Conservation (phyloP, 768 basidiomycete genomes). For the Trametes coccinea region DNA sequence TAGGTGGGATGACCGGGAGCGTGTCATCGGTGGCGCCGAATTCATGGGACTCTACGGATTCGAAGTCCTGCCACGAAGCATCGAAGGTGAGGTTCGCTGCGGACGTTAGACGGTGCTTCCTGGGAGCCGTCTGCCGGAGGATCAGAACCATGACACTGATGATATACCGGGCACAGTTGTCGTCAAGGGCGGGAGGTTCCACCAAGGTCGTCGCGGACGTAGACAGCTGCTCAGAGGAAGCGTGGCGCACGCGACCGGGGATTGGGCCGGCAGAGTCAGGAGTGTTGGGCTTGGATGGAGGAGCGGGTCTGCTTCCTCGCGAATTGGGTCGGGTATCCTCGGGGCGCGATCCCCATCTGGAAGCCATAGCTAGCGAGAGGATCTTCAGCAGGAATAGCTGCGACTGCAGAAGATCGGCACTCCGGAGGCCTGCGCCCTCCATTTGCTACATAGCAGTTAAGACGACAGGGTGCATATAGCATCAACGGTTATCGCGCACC, state of each 20-base stretch:
- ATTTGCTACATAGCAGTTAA: constrained; percentile 44
- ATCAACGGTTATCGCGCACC: constrained; percentile 41
- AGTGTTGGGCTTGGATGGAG: constrained; percentile 32
- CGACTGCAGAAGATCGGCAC: constrained; percentile 79
- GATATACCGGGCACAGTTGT: constrained; percentile 77
- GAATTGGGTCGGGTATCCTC: constrained; percentile 44
- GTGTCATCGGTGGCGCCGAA: constrained; percentile 21
- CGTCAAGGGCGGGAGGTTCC: constrained; percentile 77
- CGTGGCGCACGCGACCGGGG: constrained; percentile 37
- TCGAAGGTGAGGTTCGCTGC: constrained; percentile 62
- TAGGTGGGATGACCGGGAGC: constrained; percentile 18
- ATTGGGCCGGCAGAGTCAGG: constrained; percentile 39
- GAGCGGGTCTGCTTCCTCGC: constrained; percentile 38
- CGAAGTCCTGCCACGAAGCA: constrained; percentile 70
- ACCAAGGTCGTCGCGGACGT: constrained; percentile 33
- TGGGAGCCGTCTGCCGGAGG: constrained; percentile 66
- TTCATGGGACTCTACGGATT: constrained; percentile 46
- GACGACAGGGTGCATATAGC: neutral
- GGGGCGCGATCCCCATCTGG: constrained; percentile 62
- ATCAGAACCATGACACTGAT: constrained; percentile 83
- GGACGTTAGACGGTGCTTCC: constrained; percentile 57
- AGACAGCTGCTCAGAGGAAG: constrained; percentile 47
- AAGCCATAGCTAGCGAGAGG: constrained; percentile 72
- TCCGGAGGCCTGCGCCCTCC: constrained; percentile 50
- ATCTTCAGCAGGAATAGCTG: constrained; percentile 86